Percentiles rank a stretch among this genome's conserved stretches.
Evolutionary conservation across 768 basidiomycete species (phyloP).

Genomic region (Naganishia kalamii): DNA sequence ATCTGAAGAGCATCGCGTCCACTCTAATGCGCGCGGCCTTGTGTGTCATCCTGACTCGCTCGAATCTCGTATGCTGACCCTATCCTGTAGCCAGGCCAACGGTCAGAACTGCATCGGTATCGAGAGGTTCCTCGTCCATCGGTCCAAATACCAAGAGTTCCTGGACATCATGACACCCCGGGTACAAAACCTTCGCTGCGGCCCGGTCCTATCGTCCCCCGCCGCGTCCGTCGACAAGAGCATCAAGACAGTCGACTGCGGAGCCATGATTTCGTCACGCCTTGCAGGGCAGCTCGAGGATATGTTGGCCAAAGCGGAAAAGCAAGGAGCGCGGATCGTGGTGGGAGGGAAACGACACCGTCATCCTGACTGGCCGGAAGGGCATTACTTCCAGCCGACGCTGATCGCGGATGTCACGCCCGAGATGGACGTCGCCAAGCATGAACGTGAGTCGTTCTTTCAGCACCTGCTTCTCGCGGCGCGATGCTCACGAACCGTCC

Average conservation of each 20-base stretch:
- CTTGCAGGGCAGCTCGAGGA: conserved; percentile 65
- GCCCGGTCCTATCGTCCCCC: conserved; percentile 57
- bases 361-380: conserved; percentile 64
- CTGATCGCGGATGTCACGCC: conserved; percentile 70
- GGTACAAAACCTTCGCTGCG: conserved; percentile 64
- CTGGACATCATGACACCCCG: conserved; percentile 57
- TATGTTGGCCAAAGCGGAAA: conserved; percentile 63
- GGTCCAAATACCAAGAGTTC: conserved; percentile 68
- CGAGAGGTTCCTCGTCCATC: conserved; percentile 83
- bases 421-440: conserved; percentile 67
- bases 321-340: conserved; percentile 60
- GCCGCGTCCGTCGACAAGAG: conserved; percentile 55
- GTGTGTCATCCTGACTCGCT: conserved; percentile 52
- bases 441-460: conserved; percentile 59
- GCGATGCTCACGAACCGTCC: background rate
- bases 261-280: conserved; percentile 72
- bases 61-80: background rate
- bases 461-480: no score
- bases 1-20: conserved; percentile 70
- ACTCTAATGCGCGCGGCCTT: conserved; percentile 86
- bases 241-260: conserved; percentile 70
- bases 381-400: conserved; percentile 79
- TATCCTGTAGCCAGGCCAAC: conserved; percentile 64
- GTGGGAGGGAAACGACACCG: conserved; percentile 62
- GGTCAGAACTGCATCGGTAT: conserved; percentile 98